These are phyloP conservation scores for Catharanthus roseus DNA, from an alignment of 257 asterid species.

Conservation along the genomic window DNA sequence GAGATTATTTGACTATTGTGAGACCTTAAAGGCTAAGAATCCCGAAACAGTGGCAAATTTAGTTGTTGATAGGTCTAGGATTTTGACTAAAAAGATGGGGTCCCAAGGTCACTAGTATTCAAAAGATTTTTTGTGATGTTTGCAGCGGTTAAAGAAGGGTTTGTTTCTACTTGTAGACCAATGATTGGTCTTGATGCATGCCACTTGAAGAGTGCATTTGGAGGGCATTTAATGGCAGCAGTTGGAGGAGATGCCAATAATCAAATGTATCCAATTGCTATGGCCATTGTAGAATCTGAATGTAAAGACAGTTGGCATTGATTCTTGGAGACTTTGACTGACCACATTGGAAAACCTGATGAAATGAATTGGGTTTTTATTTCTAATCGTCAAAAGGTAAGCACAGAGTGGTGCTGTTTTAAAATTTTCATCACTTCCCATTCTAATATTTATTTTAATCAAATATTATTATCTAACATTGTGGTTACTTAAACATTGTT, in stretches of 20 bases:
- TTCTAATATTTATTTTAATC: no score
- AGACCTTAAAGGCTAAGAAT: no score
- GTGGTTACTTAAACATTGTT: neutral
- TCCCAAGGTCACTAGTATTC: neutral
- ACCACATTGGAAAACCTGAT: neutral
- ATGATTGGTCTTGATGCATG: neutral
- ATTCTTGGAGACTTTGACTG: neutral
- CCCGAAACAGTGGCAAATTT: neutral
- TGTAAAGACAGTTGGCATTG: neutral
- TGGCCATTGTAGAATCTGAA: neutral
- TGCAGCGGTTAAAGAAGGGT: slow-evolving; percentile 3
- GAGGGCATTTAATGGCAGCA: no score
- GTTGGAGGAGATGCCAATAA: neutral
- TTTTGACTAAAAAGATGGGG: no score
- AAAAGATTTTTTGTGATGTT: slow-evolving; percentile 8
- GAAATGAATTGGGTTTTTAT: neutral
- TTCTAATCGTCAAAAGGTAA: neutral
- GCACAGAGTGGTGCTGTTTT: neutral
- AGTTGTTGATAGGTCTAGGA: neutral
- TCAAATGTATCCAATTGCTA: neutral
- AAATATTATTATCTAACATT: neutral
- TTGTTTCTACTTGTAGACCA: neutral
- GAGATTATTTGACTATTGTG: neutral
- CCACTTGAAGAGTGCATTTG: neutral
- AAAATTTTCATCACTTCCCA: no score